These are phyloP conservation scores for Epichloe coenophiala DNA, from an alignment of 2,329 filamentous ascomycete species.

Conservation along the genomic window DNA sequence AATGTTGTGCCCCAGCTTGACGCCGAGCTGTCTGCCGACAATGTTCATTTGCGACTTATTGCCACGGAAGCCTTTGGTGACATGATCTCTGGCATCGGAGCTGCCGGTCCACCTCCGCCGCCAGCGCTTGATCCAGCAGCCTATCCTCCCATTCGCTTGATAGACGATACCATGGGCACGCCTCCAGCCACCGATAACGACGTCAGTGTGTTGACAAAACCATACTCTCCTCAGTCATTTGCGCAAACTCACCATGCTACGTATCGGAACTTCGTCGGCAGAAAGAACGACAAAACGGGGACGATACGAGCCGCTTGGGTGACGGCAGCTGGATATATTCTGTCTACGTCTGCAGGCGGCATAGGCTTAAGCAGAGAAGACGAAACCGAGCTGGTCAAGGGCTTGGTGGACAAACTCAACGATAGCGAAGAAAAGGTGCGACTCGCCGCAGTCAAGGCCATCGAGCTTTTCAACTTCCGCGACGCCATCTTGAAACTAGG, in stretches of 20 bases:
- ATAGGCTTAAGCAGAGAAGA: conserved; percentile 79
- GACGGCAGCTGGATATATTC: conserved; percentile 67
- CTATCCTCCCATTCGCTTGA: conserved; percentile 63
- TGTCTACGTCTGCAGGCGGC: conserved; percentile 82
- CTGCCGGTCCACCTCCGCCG: conserved; percentile 67
- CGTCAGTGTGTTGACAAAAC: conserved; percentile 59
- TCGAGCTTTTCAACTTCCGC: conserved; percentile 67
- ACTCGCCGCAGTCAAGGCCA: conserved; percentile 71
- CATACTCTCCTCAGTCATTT: conserved; percentile 80
- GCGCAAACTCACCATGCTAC: conserved; percentile 64
- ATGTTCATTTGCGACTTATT: conserved; percentile 69
- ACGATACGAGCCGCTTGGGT: conserved; percentile 79
- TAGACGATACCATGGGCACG: conserved; percentile 37
- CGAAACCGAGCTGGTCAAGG: conserved; percentile 59
- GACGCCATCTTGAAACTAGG: conserved; percentile 76
- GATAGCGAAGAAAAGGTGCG: conserved; percentile 88
- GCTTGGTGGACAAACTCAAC: conserved; percentile 65
- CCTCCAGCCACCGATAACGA: conserved; percentile 23
- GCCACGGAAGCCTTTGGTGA: conserved; percentile 92
- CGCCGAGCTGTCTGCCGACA: conserved; percentile 81
- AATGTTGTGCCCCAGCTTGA: conserved; percentile 93
- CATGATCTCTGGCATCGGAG: conserved; percentile 85
- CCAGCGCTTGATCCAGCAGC: conserved; percentile 64
- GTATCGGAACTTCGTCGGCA: conserved; percentile 73
- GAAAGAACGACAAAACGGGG: conserved; percentile 75